phyloP scores from a whole-genome alignment of 129 eudicot species.

The Centrapalus pauciflorus region DNA sequence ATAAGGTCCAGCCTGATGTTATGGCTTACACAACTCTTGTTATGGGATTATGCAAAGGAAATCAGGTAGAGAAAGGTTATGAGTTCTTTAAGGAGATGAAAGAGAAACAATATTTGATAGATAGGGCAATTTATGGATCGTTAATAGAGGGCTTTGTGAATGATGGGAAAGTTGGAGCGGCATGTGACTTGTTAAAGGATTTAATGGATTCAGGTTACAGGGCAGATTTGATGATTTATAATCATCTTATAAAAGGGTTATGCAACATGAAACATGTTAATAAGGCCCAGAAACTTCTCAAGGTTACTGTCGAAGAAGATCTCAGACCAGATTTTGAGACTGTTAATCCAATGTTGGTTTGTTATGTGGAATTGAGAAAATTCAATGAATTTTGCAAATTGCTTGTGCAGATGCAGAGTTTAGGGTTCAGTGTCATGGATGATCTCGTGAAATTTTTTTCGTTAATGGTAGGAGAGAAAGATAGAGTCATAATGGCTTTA shows the following conservation, averaged over 20 bases:
- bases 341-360: constrained; percentile 63
- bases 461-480: constrained; percentile 41
- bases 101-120: constrained; percentile 59
- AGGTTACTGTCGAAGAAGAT: constrained; percentile 65
- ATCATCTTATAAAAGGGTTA: constrained; percentile 78
- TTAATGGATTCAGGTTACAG: constrained; percentile 77
- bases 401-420: constrained; percentile 58
- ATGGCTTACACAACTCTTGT: constrained; percentile 84
- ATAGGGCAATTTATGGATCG: constrained; percentile 69
- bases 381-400: constrained; percentile 55
- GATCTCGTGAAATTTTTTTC: constrained; percentile 59
- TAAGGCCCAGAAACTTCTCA: constrained; percentile 70
- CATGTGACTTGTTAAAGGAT: constrained; percentile 79
- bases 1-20: constrained; percentile 75
- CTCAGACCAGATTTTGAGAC: constrained; percentile 70
- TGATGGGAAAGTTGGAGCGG: constrained; percentile 63
- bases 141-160: constrained; percentile 76
- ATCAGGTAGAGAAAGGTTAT: constrained; percentile 51
- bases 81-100: constrained; percentile 80
- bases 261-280: constrained; percentile 59
- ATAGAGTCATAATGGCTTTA: constrained; percentile 41
- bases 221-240: constrained; percentile 84
- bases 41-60: constrained; percentile 64
- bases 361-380: constrained; percentile 49
- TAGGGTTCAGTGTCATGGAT: constrained; percentile 45